phyloP scores from a whole-genome alignment of 2,329 filamentous ascomycete genomes.

The Paramyrothecium sp. region DNA sequence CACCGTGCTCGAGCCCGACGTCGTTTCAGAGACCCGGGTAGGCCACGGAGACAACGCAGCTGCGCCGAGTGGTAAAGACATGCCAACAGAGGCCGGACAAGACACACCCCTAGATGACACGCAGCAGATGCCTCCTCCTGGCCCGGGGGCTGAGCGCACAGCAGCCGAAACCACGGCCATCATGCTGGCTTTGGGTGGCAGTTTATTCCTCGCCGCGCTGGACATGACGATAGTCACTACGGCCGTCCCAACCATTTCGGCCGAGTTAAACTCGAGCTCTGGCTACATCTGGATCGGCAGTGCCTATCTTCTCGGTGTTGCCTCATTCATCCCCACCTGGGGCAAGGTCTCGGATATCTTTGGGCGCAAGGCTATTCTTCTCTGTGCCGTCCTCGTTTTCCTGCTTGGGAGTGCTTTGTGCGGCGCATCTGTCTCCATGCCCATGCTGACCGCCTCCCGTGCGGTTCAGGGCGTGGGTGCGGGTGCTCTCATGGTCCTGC shows the following conservation, averaged over 20 bases:
- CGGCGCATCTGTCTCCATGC: constrained; percentile 40
- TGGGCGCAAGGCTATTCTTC: constrained; percentile 50
- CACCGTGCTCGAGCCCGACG: no score
- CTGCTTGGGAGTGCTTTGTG: constrained; percentile 47
- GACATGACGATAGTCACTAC: no score
- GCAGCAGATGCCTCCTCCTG: constrained; percentile 4
- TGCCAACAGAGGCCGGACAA: no score
- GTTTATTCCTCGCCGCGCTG: no score
- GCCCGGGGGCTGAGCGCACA: no score
- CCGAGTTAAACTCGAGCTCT: constrained; percentile 56
- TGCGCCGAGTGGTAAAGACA: no score
- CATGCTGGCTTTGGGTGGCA: no score
- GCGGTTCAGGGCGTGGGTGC: constrained; percentile 48
- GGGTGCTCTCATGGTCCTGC: constrained; percentile 46
- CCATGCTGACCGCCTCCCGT: constrained; percentile 44
- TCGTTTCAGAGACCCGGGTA: no score
- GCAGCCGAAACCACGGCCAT: no score
- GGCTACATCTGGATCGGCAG: constrained; percentile 72
- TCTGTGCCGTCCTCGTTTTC: constrained; percentile 45
- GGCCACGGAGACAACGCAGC: no score
- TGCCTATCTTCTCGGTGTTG: constrained; percentile 66
- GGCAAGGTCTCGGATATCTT: constrained; percentile 57
- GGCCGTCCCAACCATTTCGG: constrained; percentile 49
- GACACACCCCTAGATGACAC: no score
- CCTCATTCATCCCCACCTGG: constrained; percentile 63